Evolutionary conservation across 768 basidiomycete species (phyloP).

Genomic region (Suillus subalutaceus): DNA sequence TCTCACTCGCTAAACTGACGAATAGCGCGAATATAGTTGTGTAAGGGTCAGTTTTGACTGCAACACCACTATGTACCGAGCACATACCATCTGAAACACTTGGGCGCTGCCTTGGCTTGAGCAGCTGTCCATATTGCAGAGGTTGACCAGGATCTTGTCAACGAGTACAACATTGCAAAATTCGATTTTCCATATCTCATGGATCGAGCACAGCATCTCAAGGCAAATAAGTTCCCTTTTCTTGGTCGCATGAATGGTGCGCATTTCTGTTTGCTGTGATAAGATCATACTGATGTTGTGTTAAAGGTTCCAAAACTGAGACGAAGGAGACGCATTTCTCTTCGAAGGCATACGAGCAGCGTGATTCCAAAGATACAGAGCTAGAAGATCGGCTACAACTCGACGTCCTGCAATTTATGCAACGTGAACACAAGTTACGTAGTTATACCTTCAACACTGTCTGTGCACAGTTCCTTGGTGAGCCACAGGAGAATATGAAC

Average conservation of each 20-base stretch:
- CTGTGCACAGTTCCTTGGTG: slow-evolving; percentile 95
- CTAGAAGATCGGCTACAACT: slow-evolving; percentile 94
- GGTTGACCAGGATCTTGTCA: slow-evolving; percentile 94
- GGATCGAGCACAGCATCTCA: slow-evolving; percentile 86
- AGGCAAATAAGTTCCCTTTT: slow-evolving; percentile 65
- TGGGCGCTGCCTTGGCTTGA: no score
- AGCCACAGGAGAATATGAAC: slow-evolving; percentile 99
- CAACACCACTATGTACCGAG: no score
- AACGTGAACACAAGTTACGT: slow-evolving; percentile 95
- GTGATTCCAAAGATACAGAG: slow-evolving; percentile 92
- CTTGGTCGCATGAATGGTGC: slow-evolving; percentile 78
- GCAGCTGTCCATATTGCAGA: no score
- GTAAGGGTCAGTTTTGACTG: no score
- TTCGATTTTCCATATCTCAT: slow-evolving; percentile 98
- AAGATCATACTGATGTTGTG: slow-evolving; percentile 12
- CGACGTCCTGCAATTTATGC: slow-evolving; percentile 97
- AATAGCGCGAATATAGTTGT: no score
- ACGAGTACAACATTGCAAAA: slow-evolving; percentile 92
- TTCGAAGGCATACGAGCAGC: slow-evolving; percentile 95
- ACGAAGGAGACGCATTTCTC: slow-evolving; percentile 96
- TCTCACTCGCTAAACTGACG: no score
- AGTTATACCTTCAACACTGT: slow-evolving; percentile 98
- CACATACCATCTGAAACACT: no score
- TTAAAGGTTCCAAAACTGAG: slow-evolving; percentile 70
- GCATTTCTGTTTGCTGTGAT: slow-evolving; percentile 14